phyloP scores from a whole-genome alignment of 768 basidiomycete species.

The Galerina sulciceps region DNA sequence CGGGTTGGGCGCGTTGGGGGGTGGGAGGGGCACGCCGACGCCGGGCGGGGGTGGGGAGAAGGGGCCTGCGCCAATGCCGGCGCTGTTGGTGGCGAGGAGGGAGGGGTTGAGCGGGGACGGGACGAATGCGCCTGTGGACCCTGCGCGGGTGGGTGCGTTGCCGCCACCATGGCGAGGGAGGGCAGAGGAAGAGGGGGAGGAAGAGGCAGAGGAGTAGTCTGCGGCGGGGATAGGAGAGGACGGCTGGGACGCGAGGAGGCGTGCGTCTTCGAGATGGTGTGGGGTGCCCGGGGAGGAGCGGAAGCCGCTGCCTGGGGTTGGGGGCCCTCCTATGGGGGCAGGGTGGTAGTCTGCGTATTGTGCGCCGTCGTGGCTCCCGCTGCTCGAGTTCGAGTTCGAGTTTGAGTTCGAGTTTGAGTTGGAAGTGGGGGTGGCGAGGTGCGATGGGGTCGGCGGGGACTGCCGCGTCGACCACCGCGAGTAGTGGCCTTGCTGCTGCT shows the following conservation, averaged over 20 bases:
- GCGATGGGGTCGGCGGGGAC: no score
- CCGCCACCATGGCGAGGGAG: background rate
- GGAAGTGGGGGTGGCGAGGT: no score
- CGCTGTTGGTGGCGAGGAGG: background rate
- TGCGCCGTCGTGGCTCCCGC: background rate
- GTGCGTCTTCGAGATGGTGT: background rate
- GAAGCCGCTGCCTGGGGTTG: background rate
- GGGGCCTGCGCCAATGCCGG: background rate
- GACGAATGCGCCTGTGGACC: background rate
- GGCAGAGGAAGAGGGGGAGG: background rate
- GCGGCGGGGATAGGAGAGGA: conserved; percentile 4
- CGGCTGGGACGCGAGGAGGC: conserved; percentile 8
- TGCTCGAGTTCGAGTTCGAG: background rate
- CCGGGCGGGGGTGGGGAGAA: background rate
- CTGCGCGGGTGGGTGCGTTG: background rate
- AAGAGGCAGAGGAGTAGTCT: background rate
- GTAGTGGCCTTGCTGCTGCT: no score
- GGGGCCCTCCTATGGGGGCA: background rate
- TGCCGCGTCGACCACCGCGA: no score
- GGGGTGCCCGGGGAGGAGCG: background rate
- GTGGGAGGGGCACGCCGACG: background rate
- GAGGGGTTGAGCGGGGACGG: background rate
- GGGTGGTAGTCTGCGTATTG: conserved; percentile 7
- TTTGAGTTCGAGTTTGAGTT: background rate
- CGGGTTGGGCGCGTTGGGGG: background rate